Percentiles rank a stretch among this genome's conserved stretches.
Evolutionary conservation across 805 yeast genomes (phyloP).

Genomic region (Blastobotrys americana): DNA sequence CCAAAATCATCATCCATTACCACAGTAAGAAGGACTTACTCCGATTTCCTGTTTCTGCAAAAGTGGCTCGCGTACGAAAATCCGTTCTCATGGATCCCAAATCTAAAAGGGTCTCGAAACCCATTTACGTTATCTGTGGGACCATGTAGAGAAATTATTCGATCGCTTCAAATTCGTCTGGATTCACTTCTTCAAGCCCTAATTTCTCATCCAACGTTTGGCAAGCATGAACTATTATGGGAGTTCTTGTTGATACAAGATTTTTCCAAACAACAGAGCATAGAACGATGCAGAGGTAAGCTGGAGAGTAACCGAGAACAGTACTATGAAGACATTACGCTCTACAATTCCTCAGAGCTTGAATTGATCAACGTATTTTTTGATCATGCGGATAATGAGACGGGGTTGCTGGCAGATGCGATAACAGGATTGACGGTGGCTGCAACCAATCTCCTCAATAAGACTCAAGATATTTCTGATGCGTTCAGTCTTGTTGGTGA

Average conservation of each 20-base stretch:
- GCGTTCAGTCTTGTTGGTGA: constrained; percentile 15
- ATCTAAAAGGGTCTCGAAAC: constrained; percentile 22
- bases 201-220: constrained; percentile 32
- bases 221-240: constrained; percentile 36
- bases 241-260: constrained; percentile 33
- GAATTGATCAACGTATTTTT: constrained; percentile 21
- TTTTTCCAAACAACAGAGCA: constrained; percentile 18
- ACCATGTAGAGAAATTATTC: constrained; percentile 25
- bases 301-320: constrained; percentile 21
- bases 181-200: constrained; percentile 45
- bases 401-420: constrained; percentile 9
- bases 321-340: constrained; percentile 18
- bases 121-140: constrained; percentile 27
- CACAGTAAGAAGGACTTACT: constrained; percentile 25
- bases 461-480: constrained; percentile 14
- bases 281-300: constrained; percentile 23
- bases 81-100: constrained; percentile 35
- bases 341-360: constrained; percentile 17
- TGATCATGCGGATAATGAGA: constrained; percentile 20
- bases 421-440: constrained; percentile 9
- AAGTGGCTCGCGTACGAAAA: constrained; percentile 29
- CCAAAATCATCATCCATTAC: constrained; percentile 14
- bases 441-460: constrained; percentile 15
- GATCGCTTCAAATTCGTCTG: constrained; percentile 39
- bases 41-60: constrained; percentile 30